A percentile compares a stretch with the other conserved stretches of the same genome.
Conservation (phyloP, 108 stramenopile species). For the Cyclostephanos invisitatus region DNA sequence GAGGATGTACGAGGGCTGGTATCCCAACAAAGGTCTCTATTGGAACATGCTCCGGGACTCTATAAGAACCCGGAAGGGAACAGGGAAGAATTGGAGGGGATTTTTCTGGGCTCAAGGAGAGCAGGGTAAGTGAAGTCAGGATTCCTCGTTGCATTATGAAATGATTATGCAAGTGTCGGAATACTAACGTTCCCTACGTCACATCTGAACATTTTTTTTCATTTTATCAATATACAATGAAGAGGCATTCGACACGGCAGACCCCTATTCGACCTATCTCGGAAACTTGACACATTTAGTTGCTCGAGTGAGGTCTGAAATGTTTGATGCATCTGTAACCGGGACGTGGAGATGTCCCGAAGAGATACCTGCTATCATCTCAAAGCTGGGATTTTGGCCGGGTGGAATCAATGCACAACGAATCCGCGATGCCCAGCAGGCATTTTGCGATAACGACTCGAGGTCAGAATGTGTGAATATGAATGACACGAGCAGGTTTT, state of each 20-base stretch:
- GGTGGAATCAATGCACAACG: not conserved
- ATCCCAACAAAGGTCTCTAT: constrained; percentile 12
- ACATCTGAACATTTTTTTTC: not conserved
- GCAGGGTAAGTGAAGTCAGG: not conserved
- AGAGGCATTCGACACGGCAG: not conserved
- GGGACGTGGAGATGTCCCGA: constrained; percentile 12
- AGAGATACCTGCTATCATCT: constrained; percentile 17
- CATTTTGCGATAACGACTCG: constrained; percentile 10
- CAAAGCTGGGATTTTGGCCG: constrained; percentile 12
- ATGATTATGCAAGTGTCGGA: not conserved
- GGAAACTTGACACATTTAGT: constrained; percentile 22
- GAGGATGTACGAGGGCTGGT: not conserved
- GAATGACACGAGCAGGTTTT: constrained; percentile 8
- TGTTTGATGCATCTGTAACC: constrained; percentile 13
- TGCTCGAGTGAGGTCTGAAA: constrained; percentile 4
- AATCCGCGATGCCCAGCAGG: constrained; percentile 9
- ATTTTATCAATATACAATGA: not conserved
- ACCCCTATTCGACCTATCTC: constrained; percentile 1
- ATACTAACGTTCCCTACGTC: not conserved
- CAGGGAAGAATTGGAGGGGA: constrained; percentile 6
- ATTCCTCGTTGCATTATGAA: not conserved
- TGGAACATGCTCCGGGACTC: not conserved
- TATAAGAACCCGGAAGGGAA: not conserved
- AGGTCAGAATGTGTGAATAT: constrained; percentile 8
- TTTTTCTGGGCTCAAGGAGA: constrained; percentile 21